Base-by-base conservation (phyloP, 2,329 filamentous ascomycete genomes). In the Stemphylium vesicarium region DNA sequence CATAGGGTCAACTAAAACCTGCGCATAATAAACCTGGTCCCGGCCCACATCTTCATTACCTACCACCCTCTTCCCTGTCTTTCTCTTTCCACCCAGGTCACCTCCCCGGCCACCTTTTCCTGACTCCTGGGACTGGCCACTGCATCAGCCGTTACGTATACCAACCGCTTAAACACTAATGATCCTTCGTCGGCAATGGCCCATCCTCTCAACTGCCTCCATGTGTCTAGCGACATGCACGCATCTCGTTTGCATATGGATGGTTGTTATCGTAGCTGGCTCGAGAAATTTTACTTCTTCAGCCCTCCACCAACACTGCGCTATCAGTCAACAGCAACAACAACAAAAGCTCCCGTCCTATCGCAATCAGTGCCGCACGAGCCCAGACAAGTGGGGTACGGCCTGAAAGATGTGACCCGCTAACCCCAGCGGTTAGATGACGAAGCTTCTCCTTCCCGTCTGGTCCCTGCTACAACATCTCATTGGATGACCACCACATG, bases 161-260 rank as follows among this genome's bases (percentile, higher is more conserved):
- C 40, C 24, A 49, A 46, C 57, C 37, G 29, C 58, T 42, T 16
- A 41, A 45, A 56, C 41, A 32, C 41, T 56, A 62, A 55, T 58
- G 49, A 37, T 62, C 57, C 60, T 60, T 56, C 41, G 24, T 43
- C 47, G 47, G 40, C 31, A 31, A 43, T 48, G 46, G 32, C 42
- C 42, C 47, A 44, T 33, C 36, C 32, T 31, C 41, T 47, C 44
- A 45, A 50, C 39, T 35, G 29, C 33, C 36, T 57, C 41, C 26
- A 47, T 13, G 8, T 52, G 53, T 57, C 47, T 50, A 50, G 42
- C 37, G 9, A 33, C 32, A 38, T 49, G 40, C 38, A 48, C 31
- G 26, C 33, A 31, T 57, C 54, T 55, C 47, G 56, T 63, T 46
- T 18, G 45, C 42, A 44, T 37, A 40, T 53, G 48, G 50, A 57